Percentiles rank a stretch among this genome's conserved stretches.
These are phyloP conservation scores for Immersiella caudata DNA, from an alignment of 495 filamentous ascomycete species.

Conservation along the genomic window DNA sequence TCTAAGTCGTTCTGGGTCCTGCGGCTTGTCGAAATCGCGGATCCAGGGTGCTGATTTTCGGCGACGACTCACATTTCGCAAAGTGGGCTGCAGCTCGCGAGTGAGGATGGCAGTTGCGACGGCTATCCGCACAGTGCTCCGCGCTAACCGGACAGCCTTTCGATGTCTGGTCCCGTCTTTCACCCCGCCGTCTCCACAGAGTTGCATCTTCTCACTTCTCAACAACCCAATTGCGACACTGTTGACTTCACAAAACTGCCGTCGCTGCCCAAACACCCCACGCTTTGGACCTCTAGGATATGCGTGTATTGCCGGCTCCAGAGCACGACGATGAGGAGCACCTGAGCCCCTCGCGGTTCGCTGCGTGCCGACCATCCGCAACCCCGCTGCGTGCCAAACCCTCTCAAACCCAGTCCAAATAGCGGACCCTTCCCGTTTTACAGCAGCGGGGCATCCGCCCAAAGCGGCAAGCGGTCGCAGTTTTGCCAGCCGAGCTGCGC, in stretches of 20 bases:
- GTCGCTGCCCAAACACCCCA: background rate
- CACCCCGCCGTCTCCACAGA: conserved; percentile 3
- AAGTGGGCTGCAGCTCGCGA: conserved; percentile 30
- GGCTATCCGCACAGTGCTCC: conserved; percentile 22
- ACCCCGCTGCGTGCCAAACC: background rate
- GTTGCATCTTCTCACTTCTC: background rate
- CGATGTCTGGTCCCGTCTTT: background rate
- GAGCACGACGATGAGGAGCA: background rate
- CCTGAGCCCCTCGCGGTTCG: background rate
- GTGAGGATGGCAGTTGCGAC: conserved; percentile 3
- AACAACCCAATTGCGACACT: background rate
- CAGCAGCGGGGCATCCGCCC: conserved; percentile 23
- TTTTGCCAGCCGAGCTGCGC: conserved; percentile 21
- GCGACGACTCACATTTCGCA: conserved; percentile 36
- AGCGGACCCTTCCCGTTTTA: conserved; percentile 10
- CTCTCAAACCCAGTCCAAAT: conserved; percentile 21
- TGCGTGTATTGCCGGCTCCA: background rate
- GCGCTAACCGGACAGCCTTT: background rate
- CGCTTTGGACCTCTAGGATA: background rate
- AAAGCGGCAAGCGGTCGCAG: conserved; percentile 40
- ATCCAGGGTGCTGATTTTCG: conserved; percentile 27
- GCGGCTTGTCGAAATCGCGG: conserved; percentile 2
- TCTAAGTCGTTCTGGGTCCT: conserved; percentile 1
- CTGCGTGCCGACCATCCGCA: background rate
- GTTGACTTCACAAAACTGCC: background rate